Evolutionary conservation across 139 green algal species (phyloP), one percentile per base, ranked within the genome.

Genomic region (Micractinium sp.): DNA sequence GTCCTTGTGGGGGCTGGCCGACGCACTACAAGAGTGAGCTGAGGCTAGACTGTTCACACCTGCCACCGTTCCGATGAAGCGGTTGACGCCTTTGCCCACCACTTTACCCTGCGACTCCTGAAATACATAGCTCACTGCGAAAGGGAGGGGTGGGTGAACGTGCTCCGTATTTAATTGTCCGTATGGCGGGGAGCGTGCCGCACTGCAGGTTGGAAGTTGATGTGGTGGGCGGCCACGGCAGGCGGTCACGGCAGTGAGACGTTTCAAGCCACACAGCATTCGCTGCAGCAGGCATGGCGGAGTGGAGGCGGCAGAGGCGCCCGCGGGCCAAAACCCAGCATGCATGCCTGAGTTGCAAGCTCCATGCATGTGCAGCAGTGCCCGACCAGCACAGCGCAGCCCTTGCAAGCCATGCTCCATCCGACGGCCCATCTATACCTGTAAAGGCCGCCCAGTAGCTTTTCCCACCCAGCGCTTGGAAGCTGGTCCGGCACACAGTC

Each of bases 111-210:
- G 60, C 31, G 75, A 66, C 53, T 71, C 39, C 41, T 85, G 53
- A 47, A 71, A 85, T n/a, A 41, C 80, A 56, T 47, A 69, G 53
- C 47, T 85, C 23, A 85, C 80, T 85, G 80, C 80, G 53, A 29
- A 23, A 5, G 20, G 31, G 18, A 2, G 41, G 80, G 29, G 53
- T 3, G 25, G 41, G 41, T n/a, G n/a, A n/a, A n/a, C n/a, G n/a
- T n/a, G n/a, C n/a, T n/a, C n/a, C n/a, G n/a, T n/a, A n/a, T n/a
- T n/a, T n/a, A n/a, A n/a, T n/a, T n/a, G n/a, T n/a, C n/a, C n/a
- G n/a, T n/a, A n/a, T n/a, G n/a, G n/a, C n/a, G n/a, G n/a, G n/a
- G n/a, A n/a, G n/a, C n/a, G n/a, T n/a, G n/a, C n/a, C n/a, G n/a
- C n/a, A n/a, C n/a, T n/a, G n/a, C n/a, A n/a, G n/a, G n/a, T n/a